Evolutionary conservation across 2,329 filamentous ascomycete species (phyloP).

Genomic region (Colletotrichum spaethianum): DNA sequence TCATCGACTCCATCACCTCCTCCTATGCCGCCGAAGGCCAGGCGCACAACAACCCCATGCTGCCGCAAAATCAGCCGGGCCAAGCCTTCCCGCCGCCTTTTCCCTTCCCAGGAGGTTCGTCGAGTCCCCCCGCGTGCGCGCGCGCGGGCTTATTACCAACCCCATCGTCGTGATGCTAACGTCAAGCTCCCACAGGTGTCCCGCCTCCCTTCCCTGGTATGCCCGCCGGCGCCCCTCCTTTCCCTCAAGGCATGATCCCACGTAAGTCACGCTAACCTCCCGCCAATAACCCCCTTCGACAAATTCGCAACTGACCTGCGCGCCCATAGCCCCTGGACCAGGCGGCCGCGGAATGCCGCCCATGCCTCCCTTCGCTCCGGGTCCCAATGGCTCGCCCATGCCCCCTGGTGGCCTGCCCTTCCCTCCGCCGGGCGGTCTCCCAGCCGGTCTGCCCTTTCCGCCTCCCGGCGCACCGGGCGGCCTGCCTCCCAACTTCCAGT

Average conservation of each 20-base stretch:
- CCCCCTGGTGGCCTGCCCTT: constrained; percentile 61
- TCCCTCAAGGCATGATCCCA: constrained; percentile 60
- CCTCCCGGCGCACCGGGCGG: constrained; percentile 45
- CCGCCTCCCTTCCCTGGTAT: constrained; percentile 73
- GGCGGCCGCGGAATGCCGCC: constrained; percentile 66
- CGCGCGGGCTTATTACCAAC: not conserved
- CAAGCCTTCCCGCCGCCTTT: constrained; percentile 68
- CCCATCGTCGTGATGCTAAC: constrained; percentile 37
- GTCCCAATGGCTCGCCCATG: constrained; percentile 54
- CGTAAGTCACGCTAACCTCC: constrained; percentile 61
- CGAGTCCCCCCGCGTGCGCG: not conserved
- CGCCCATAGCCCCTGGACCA: constrained; percentile 59
- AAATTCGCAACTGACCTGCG: constrained; percentile 1
- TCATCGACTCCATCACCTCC: constrained; percentile 97
- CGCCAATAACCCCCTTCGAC: constrained; percentile 11
- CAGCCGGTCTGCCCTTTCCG: constrained; percentile 46
- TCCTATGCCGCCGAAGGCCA: constrained; percentile 97
- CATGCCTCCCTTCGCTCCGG: constrained; percentile 61
- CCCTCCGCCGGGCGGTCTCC: constrained; percentile 54
- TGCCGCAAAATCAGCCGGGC: constrained; percentile 77
- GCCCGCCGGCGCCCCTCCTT: constrained; percentile 57
- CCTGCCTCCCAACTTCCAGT: constrained; percentile 65
- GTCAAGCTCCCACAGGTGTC: constrained; percentile 55
- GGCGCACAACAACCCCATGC: constrained; percentile 86
- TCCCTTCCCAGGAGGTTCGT: constrained; percentile 71